Evolutionary conservation across 192 early-diverging fungal species (phyloP).

Genomic region (Umbelopsis isabellina): DNA sequence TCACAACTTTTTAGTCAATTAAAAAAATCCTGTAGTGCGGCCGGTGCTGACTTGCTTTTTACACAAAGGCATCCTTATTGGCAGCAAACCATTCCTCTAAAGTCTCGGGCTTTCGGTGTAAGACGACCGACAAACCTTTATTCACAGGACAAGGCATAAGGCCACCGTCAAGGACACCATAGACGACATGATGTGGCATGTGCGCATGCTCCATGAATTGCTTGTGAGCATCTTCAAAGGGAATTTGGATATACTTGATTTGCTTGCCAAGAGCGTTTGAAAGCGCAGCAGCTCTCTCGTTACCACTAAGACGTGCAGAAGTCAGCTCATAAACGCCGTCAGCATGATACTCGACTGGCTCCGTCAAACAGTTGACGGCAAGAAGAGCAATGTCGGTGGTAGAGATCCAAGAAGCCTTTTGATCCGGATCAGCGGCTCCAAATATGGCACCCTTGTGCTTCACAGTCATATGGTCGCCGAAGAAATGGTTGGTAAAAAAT

Average conservation of each 20-base stretch:
- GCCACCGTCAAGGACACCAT: too few relatives aligned
- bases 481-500: conserved; percentile 25
- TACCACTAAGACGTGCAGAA: not conserved
- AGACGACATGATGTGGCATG: too few relatives aligned
- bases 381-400: conserved; percentile 20
- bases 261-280: not conserved
- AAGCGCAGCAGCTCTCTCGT: not conserved
- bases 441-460: not conserved
- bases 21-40: too few relatives aligned
- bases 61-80: too few relatives aligned
- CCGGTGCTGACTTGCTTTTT: too few relatives aligned
- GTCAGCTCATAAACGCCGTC: not conserved
- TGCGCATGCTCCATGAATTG: not conserved
- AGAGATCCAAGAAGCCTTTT: conserved; percentile 2
- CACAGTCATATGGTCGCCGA: conserved; percentile 1
- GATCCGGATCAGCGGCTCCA: not conserved
- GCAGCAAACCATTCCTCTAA: too few relatives aligned
- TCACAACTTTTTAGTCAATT: too few relatives aligned
- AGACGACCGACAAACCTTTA: too few relatives aligned
- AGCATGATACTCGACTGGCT: conserved; percentile 20
- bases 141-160: too few relatives aligned
- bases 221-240: not conserved
- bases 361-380: conserved; percentile 17
- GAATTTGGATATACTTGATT: not conserved
- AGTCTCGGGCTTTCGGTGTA: too few relatives aligned